These are phyloP conservation scores for Spirogloea muscicola DNA, from an alignment of 139 green algal genomes.

Conservation along the genomic window DNA sequence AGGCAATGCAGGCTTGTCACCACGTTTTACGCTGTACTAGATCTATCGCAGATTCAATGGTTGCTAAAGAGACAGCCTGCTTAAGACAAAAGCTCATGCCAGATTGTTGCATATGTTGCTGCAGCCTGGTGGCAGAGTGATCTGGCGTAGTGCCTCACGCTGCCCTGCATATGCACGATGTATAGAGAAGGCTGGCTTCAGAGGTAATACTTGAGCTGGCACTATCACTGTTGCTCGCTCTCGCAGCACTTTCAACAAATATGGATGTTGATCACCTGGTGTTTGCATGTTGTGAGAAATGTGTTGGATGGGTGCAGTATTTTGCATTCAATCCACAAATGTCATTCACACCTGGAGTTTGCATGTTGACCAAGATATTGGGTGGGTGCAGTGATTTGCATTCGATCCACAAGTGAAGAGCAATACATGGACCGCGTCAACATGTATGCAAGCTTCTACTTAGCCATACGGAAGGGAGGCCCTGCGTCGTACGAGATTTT, in stretches of 20 bases:
- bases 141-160: conserved; percentile 87
- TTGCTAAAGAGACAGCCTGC: no score
- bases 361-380: background rate
- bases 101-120: no score
- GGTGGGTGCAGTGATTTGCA: conserved; percentile 58
- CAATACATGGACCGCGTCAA: conserved; percentile 81
- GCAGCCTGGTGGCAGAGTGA: conserved; percentile 81
- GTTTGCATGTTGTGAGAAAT: no score
- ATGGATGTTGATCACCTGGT: no score
- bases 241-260: no score
- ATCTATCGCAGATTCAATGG: no score
- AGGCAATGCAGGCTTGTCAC: no score
- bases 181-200: conserved; percentile 82
- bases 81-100: no score
- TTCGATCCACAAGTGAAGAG: conserved; percentile 63
- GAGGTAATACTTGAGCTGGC: no score
- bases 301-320: background rate
- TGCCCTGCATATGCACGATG: conserved; percentile 74
- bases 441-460: conserved; percentile 50
- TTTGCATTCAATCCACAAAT: background rate
- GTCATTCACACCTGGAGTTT: background rate
- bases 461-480: conserved; percentile 30
- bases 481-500: background rate
- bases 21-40: no score
- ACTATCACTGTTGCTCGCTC: no score